Evolutionary conservation across 148 eudicot species (phyloP), one percentile per base, ranked within the genome.

Genomic region (Diospyros kaki): DNA sequence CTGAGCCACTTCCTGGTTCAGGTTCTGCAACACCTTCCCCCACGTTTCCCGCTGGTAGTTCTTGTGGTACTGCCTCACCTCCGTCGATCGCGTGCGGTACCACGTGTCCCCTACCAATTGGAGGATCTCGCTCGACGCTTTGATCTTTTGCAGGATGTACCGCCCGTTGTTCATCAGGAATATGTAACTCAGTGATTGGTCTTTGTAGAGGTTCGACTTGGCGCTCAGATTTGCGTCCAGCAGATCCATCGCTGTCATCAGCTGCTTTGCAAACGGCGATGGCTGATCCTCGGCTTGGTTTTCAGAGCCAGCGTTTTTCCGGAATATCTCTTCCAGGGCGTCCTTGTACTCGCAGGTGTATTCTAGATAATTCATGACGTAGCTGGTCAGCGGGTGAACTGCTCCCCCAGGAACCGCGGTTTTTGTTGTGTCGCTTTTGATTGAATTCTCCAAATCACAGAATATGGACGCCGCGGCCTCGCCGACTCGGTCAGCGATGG

Each of bases 121-220:
- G 67, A 85, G 85, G 46, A 91, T 87, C 72, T 93, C 94, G 0
- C 68, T 38, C 0, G 91, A 86, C 43, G 88, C 98, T 75, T 91
- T 91, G 18, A 89, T 93, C 76, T 90, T 91, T 66, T 91, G 91
- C 43, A 86, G 66, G 42, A 91, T 87, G 86, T 94, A 94, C 62
- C 94, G 72, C 6, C 91, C 93, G 15, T 93, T 93, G 80, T 93
- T 93, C 98, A 93, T 93, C 66, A 93, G 63, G 70, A 93, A 93
- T 4, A 93, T 80, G 82, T 60, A 76, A 0, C 89, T 73, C 64
- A 93, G 79, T 0, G 98, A 82, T 0, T 72, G 74, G 53, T 93
- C 98, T 61, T 76, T 86, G 64, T 93, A 93, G 12, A 91, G 88
- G 68, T 68, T 85, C 4, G 98, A 87, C 74, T 92, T 94, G 2